A percentile compares a stretch with the other conserved stretches of the same genome.
Conservation (phyloP, 1,139 yeast species). For the Hyphopichia khmerensis region DNA sequence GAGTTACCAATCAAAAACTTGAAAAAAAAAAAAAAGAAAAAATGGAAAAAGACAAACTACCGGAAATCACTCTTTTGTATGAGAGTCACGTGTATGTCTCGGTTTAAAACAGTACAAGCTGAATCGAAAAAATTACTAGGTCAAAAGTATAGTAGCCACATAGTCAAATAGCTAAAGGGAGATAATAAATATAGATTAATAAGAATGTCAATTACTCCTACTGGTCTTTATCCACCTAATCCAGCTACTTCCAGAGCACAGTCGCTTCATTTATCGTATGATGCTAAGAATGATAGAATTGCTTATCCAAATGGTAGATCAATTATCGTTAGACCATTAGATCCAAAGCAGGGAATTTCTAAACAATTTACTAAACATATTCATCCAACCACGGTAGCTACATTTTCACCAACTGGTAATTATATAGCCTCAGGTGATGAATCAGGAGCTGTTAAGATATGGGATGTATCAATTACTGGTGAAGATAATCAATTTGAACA, state of each 20-base stretch:
- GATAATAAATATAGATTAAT: not conserved
- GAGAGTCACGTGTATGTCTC: not conserved
- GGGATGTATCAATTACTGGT: constrained; percentile 58
- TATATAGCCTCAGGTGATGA: constrained; percentile 93
- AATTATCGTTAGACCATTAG: constrained; percentile 66
- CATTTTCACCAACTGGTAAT: constrained; percentile 85
- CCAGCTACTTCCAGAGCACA: constrained; percentile 75
- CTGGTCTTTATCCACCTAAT: constrained; percentile 60
- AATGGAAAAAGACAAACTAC: too few species aligned
- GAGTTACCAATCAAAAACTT: not conserved
- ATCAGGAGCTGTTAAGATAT: constrained; percentile 79
- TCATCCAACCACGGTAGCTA: constrained; percentile 73
- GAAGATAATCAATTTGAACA: constrained; percentile 35
- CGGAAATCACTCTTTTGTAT: not conserved
- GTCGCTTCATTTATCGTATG: constrained; percentile 73
- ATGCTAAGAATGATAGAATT: constrained; percentile 60
- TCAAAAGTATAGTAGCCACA: too few species aligned
- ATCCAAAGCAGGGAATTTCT: constrained; percentile 26
- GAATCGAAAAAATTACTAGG: too few species aligned
- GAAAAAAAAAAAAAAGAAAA: not conserved
- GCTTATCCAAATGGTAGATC: constrained; percentile 85
- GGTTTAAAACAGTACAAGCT: not conserved
- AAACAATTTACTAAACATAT: constrained; percentile 75
- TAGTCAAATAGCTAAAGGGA: not conserved
- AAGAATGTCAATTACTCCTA: constrained; percentile 29